These are phyloP conservation scores for Lablab purpureus DNA, from an alignment of 306 rosid genomes.

Conservation along the genomic window DNA sequence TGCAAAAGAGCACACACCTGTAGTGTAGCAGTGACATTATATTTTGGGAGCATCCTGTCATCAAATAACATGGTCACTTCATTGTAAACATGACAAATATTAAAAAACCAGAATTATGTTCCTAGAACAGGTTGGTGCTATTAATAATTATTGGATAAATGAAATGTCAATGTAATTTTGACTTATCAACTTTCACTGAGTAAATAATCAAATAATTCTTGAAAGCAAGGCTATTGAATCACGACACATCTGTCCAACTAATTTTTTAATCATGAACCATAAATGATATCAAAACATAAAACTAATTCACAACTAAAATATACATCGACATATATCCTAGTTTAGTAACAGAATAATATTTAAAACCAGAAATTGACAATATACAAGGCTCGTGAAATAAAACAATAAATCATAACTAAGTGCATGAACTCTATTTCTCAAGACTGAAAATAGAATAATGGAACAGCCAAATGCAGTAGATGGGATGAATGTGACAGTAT, in stretches of 20 bases:
- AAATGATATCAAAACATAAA: not conserved
- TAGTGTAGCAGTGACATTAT: constrained; percentile 78
- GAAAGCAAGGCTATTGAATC: not conserved
- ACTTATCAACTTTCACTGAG: not conserved
- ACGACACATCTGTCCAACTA: not conserved
- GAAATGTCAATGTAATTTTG: not conserved
- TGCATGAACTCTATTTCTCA: not conserved
- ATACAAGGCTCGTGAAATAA: not conserved
- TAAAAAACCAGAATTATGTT: not conserved
- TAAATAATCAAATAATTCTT: not conserved
- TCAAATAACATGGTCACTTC: constrained; percentile 42
- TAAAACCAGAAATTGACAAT: not conserved
- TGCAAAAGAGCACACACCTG: constrained; percentile 63
- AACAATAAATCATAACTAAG: not conserved
- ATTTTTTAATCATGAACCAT: not conserved
- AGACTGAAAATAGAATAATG: not conserved
- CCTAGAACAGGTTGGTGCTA: not conserved
- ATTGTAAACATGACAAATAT: not conserved
- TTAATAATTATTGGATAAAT: constrained; percentile 4
- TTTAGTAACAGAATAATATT: not conserved
- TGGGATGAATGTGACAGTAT: not conserved
- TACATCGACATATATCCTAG: not conserved
- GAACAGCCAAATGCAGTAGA: not conserved
- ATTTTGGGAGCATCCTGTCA: constrained; percentile 87
- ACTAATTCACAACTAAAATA: not conserved